These are phyloP conservation scores for Quercus rubra DNA, from an alignment of 306 rosid genomes.

Conservation along the genomic window DNA sequence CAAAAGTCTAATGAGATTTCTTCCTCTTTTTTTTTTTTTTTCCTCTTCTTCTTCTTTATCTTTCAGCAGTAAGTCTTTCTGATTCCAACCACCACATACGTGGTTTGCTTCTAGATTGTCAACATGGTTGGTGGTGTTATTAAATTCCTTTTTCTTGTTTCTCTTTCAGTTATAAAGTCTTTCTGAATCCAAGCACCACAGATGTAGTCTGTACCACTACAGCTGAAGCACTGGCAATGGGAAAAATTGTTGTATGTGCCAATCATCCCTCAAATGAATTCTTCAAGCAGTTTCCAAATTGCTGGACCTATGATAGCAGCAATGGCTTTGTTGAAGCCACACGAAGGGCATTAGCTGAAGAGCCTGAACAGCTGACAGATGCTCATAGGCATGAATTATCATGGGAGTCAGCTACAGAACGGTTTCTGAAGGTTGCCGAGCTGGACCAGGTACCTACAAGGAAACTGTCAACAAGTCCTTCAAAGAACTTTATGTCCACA, in stretches of 20 bases:
- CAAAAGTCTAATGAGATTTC: neutral
- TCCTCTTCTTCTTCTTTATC: neutral
- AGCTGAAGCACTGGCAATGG: slow-evolving; percentile 99
- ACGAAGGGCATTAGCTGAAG: slow-evolving; percentile 51
- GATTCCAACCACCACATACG: slow-evolving; percentile 90
- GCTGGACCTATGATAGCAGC: slow-evolving; percentile 49
- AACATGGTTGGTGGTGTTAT: slow-evolving; percentile 11
- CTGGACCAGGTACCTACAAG: slow-evolving; percentile 38
- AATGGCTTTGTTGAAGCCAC: slow-evolving; percentile 60
- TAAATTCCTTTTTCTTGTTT: slow-evolving; percentile 13
- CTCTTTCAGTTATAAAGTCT: slow-evolving; percentile 71
- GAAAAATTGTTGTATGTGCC: slow-evolving; percentile 77
- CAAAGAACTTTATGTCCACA: slow-evolving; percentile 46
- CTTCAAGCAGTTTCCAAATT: slow-evolving; percentile 91
- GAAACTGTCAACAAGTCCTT: slow-evolving; percentile 29
- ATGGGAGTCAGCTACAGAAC: slow-evolving; percentile 90
- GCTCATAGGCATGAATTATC: slow-evolving; percentile 61
- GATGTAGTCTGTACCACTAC: slow-evolving; percentile 97
- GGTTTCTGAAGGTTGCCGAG: slow-evolving; percentile 59
- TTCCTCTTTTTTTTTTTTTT: neutral
- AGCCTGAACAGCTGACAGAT: slow-evolving; percentile 66
- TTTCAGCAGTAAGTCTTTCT: slow-evolving; percentile 74
- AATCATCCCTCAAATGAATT: slow-evolving; percentile 92
- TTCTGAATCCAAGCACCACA: slow-evolving; percentile 94
- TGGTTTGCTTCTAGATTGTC: slow-evolving; percentile 47